Evolutionary conservation across 495 filamentous ascomycete species (phyloP).

Genomic region (Podospora pseudopauciseta): DNA sequence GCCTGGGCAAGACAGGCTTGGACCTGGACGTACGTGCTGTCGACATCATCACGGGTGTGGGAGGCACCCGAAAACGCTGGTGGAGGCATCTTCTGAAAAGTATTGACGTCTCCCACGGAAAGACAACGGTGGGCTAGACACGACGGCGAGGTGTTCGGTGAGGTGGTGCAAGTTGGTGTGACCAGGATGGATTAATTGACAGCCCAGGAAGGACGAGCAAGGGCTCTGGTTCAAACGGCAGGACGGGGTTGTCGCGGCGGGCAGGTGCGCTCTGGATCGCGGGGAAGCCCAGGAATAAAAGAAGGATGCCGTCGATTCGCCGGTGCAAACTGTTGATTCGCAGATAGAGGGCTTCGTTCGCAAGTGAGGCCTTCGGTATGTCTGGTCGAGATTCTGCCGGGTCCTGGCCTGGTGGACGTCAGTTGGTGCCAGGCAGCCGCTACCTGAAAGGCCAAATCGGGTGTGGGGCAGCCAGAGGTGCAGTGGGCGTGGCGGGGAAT

Average conservation of each 20-base stretch:
- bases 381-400: constrained; percentile 9
- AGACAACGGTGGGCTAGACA: neutral
- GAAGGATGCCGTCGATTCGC: neutral
- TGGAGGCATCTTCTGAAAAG: constrained; percentile 25
- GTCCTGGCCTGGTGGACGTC: constrained; percentile 5
- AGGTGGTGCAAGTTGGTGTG: neutral
- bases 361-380: neutral
- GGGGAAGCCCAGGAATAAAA: neutral
- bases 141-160: neutral
- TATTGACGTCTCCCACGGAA: neutral
- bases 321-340: neutral
- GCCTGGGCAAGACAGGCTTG: neutral
- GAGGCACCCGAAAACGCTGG: constrained; percentile 37
- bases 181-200: neutral
- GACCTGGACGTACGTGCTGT: constrained; percentile 64
- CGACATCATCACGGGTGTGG: constrained; percentile 78
- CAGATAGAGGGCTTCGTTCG: neutral
- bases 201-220: neutral
- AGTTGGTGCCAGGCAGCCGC: neutral
- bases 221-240: neutral
- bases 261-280: neutral
- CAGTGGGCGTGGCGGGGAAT: neutral
- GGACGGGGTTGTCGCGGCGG: neutral
- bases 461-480: neutral
- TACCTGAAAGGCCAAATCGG: neutral